Evolutionary conservation across 2,329 filamentous ascomycete species (phyloP), one percentile per base, ranked within the genome.

Genomic region (Fusarium odoratissimum): DNA sequence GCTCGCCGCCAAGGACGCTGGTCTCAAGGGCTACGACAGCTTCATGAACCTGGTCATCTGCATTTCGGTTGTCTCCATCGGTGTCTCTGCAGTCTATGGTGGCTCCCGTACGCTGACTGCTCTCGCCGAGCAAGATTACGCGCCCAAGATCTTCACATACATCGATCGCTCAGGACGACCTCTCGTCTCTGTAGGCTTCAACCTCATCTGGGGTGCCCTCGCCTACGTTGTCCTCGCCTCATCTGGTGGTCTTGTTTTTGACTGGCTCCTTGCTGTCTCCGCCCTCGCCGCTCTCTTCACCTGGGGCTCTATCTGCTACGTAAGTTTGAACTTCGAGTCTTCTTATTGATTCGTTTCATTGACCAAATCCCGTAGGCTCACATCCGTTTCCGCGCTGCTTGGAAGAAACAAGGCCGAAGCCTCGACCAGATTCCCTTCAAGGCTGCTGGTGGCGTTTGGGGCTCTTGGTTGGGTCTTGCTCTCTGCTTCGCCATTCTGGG

Each of bases 351-450:
- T 13, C 0, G 4, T 1, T 3, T 25, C 3, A 23, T 65, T 75
- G 21, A 75, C 37, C 6, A 0, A 0, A 1, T 6, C 3, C 1
- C 3, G 0, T 9, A 78, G 76, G 44, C 64, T 2, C 90, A 92
- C 76, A 91, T 92, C 74, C 90, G 90, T n/a, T 92, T 91, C 86
- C 89, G 91, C 41, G 71, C 77, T 8, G 91, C 89, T 0, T 92
- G 90, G 90, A 80, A 78, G 28, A 77, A 81, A 21, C 85, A 91
- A 62, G 90, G 90, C 30, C 89, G 88, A 75, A 85, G 83, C 5
- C 79, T 91, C 8, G 89, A 91, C n/a, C 89, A 91, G 76, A 86
- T 93, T 8, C 89, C 91, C 2, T 93, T 91, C 83, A 81, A 82
- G 42, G 89, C 90, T 23, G 82, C 86, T 54, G 85, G 88, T 51